Conservation (phyloP, 768 basidiomycete species). For the Pulveroboletus sp. region DNA sequence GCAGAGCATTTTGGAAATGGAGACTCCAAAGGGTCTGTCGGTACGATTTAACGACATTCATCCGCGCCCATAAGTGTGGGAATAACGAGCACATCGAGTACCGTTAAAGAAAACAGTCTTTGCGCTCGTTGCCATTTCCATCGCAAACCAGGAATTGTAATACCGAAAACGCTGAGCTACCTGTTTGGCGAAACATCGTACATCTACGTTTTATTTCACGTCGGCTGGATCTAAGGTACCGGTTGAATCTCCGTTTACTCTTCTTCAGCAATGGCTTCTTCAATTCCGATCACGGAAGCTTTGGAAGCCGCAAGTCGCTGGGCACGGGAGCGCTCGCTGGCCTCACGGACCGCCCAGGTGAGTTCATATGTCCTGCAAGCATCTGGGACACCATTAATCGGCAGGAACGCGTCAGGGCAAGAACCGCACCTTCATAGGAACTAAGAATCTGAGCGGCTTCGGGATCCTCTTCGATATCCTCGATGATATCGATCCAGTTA, state of each 20-base stretch:
- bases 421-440: slow-evolving; percentile 67
- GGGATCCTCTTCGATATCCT: slow-evolving; percentile 84
- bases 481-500: slow-evolving; percentile 84
- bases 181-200: not conserved
- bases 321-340: slow-evolving; percentile 63
- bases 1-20: slow-evolving; percentile 40
- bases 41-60: slow-evolving; percentile 7
- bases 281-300: slow-evolving; percentile 25
- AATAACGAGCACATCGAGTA: slow-evolving; percentile 39
- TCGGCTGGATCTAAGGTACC: not conserved
- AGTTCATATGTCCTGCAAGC: slow-evolving; percentile 86
- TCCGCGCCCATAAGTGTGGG: slow-evolving; percentile 24
- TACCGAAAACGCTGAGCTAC: not conserved
- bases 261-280: slow-evolving; percentile 27
- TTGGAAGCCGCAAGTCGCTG: slow-evolving; percentile 39
- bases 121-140: not conserved
- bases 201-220: not conserved
- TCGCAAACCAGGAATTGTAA: not conserved
- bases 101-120: too few species aligned
- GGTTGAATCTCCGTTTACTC: slow-evolving; percentile 12
- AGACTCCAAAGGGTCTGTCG: too few species aligned
- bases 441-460: slow-evolving; percentile 77
- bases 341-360: slow-evolving; percentile 88
- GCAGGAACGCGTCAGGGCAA: not conserved
- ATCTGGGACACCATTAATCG: slow-evolving; percentile 41